Conservation (phyloP, 257 asterid genomes). For the Fraxinus excelsior region DNA sequence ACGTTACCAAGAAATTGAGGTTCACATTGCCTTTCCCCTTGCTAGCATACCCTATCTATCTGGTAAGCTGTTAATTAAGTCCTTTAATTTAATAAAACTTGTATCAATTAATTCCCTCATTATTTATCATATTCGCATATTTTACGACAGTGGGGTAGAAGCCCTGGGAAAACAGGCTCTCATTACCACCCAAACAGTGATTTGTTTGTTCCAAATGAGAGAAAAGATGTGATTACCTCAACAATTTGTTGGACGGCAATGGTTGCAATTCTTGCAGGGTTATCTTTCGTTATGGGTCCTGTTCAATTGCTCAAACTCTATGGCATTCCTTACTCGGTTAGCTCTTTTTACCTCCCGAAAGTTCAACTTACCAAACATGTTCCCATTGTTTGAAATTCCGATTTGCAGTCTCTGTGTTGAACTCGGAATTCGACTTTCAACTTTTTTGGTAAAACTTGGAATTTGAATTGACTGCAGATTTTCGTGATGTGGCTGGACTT, state of each 20-base stretch:
- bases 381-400: not conserved
- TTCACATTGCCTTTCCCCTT: conserved; percentile 90
- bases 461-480: conserved; percentile 38
- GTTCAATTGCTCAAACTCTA: conserved; percentile 76
- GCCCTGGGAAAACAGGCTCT: conserved; percentile 92
- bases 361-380: not conserved
- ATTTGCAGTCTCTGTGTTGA: not conserved
- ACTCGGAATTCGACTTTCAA: not conserved
- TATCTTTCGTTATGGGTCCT: conserved; percentile 79
- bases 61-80: conserved; percentile 46
- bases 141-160: conserved; percentile 75
- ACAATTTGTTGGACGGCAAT: conserved; percentile 84
- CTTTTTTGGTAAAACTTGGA: conserved; percentile 12
- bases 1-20: conserved; percentile 60
- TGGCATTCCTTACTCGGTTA: conserved; percentile 84
- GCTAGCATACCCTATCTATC: conserved; percentile 88
- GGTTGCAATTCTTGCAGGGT: conserved; percentile 74
- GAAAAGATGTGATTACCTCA: conserved; percentile 80
- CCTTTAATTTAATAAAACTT: not conserved
- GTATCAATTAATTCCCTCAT: not conserved
- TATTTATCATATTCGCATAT: not conserved
- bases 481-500: conserved; percentile 57
- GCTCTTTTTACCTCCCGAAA: conserved; percentile 17
- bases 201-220: conserved; percentile 78
- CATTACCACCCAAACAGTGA: conserved; percentile 87